Evolutionary conservation across 768 basidiomycete genomes (phyloP), one percentile per base, ranked within the genome.

Genomic region (Serendipita sp.): DNA sequence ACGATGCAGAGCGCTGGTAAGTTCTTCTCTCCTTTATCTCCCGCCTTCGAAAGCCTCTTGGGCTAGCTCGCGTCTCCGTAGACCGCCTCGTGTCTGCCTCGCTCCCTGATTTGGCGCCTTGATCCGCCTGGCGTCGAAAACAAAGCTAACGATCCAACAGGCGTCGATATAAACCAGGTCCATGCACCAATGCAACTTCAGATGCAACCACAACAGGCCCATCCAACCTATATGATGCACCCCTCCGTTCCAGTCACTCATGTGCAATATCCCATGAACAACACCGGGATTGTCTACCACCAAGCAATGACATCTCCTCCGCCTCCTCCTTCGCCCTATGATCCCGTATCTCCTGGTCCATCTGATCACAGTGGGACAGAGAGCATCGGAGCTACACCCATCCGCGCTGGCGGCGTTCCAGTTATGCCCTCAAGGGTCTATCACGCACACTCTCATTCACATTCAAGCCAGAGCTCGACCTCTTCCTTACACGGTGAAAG

Each of bases 271-370:
- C 24, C 24, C 1, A 24, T 35, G 35, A 35, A 24, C 35, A n/a
- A 4, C n/a, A 60, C 35, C 3, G 56, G 24, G 8, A 24, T 35
- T 10, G 35, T 60, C 56, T 60, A 60, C 32, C 56, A 60, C 32
- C 56, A 60, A 32, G 3, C 56, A 16, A 60, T 60, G 16, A 74
- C 88, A 70, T 86, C 89, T 72, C 85, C 88, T 72, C 84, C 84
- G 70, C 82, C 85, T 69, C 86, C 86, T 68, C 83, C 86, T 75
- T 81, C 85, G 77, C 81, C 87, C 76, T 89, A 90, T 75, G 87
- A 88, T 77, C 85, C 88, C 73, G 78, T 89, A 70, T 89, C 88
- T 65, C 89, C 89, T 73, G 87, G 86, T 76, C 79, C 89, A 73
- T 90, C 89, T 77, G 89, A 91, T 76, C 88, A 87, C 73, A 88